Evolutionary conservation across 169 alveolate species (phyloP).

Genomic region (Theileria sp.): DNA sequence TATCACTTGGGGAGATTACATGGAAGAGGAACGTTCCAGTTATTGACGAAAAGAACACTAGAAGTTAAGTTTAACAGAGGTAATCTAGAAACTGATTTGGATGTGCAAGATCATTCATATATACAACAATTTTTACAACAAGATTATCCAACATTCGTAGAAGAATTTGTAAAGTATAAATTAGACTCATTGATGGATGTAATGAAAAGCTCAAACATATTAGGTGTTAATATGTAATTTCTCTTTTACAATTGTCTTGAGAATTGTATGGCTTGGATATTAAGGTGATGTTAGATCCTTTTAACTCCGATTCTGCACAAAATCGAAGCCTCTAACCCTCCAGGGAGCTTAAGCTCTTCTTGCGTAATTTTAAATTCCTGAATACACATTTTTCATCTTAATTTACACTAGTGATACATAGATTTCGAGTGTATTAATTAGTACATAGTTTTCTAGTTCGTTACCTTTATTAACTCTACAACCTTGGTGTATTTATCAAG

Average conservation of each 20-base stretch:
- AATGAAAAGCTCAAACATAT: background rate
- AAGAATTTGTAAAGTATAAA: conserved; percentile 47
- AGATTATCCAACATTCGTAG: conserved; percentile 30
- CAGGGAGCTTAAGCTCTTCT: conserved; percentile 53
- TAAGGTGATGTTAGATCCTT: conserved; percentile 15
- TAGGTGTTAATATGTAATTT: background rate
- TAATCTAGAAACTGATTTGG: conserved; percentile 17
- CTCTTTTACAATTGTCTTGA: background rate
- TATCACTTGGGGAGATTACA: conserved; percentile 57
- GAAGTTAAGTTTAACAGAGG: conserved; percentile 31
- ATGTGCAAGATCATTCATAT: background rate
- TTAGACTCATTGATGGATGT: conserved; percentile 46
- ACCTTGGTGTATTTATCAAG: conserved; percentile 23
- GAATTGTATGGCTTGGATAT: background rate
- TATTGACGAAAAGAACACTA: conserved; percentile 22
- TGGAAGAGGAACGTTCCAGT: conserved; percentile 38
- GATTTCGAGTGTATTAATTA: background rate
- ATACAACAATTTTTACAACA: conserved; percentile 26
- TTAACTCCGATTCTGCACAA: conserved; percentile 55
- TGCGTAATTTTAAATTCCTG: conserved; percentile 56
- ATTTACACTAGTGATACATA: background rate
- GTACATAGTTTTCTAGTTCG: background rate
- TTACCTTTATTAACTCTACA: conserved; percentile 32
- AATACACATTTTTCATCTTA: conserved; percentile 1
- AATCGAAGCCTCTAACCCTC: conserved; percentile 42